phyloP scores from a whole-genome alignment of 495 filamentous ascomycete genomes.

The Daldinia vernicosa region DNA sequence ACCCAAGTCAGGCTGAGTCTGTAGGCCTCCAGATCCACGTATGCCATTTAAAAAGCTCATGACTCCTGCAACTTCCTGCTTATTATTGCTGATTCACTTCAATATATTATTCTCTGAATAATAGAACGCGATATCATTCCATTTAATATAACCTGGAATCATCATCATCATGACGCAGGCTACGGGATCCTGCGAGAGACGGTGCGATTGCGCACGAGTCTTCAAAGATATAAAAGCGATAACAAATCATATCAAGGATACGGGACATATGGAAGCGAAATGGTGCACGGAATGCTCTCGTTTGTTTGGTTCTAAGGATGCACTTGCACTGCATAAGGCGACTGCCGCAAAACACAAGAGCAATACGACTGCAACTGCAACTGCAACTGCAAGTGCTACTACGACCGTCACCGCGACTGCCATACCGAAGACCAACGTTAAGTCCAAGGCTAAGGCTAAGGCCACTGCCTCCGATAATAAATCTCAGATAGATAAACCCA shows the following conservation, averaged over 20 bases:
- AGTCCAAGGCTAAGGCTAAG: background rate
- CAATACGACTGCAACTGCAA: background rate
- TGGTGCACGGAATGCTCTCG: constrained; percentile 19
- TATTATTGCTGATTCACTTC: background rate
- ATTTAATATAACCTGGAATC: background rate
- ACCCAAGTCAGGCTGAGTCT: constrained; percentile 21
- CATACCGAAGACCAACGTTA: too few species aligned
- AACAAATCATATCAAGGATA: constrained; percentile 5
- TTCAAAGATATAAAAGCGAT: constrained; percentile 8
- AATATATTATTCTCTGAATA: background rate
- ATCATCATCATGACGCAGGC: background rate
- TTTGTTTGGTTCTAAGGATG: background rate
- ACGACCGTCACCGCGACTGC: background rate
- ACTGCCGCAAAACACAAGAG: constrained; percentile 9
- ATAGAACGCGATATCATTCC: background rate
- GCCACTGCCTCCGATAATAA: background rate
- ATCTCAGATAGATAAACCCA: background rate
- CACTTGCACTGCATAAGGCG: constrained; percentile 20
- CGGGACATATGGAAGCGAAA: constrained; percentile 27
- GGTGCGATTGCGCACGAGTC: constrained; percentile 23
- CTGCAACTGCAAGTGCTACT: background rate
- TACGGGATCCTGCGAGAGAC: background rate
- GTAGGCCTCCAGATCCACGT: constrained; percentile 15
- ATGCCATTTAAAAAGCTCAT: background rate
- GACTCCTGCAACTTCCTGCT: background rate